Evolutionary conservation across 805 yeast species (phyloP).

Genomic region (Lipomyces sp.): DNA sequence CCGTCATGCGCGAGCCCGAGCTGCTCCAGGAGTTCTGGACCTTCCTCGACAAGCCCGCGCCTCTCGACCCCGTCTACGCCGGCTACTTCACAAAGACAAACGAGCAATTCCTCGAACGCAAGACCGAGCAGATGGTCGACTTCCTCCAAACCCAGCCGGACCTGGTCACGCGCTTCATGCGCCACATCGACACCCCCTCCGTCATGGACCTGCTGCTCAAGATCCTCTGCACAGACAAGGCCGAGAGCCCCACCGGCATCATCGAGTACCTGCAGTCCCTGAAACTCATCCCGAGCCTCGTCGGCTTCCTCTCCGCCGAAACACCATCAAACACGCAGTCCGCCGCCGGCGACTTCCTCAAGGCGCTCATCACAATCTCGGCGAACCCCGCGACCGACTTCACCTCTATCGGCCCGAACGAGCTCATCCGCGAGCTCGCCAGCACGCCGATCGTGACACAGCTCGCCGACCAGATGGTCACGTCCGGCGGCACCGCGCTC

Average conservation of each 20-base stretch:
- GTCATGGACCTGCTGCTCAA: conserved; percentile 88
- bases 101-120: conserved; percentile 84
- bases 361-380: conserved; percentile 89
- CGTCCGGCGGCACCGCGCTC: conserved; percentile 71
- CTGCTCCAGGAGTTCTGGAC: conserved; percentile 75
- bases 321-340: conserved; percentile 72
- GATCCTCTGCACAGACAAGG: conserved; percentile 88
- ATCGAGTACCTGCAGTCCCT: conserved; percentile 73
- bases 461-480: conserved; percentile 75
- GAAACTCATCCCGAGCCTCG: conserved; percentile 64
- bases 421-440: conserved; percentile 84
- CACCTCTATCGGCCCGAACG: conserved; percentile 94
- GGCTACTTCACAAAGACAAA: conserved; percentile 88
- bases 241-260: conserved; percentile 83
- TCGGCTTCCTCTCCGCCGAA: conserved; percentile 67
- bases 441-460: conserved; percentile 64
- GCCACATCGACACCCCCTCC: conserved; percentile 89
- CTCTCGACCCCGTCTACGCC: conserved; percentile 71
- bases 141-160: conserved; percentile 66
- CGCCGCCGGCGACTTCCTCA: conserved; percentile 92
- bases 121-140: conserved; percentile 62
- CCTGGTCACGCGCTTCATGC: conserved; percentile 75
- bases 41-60: conserved; percentile 63
- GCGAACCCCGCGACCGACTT: conserved; percentile 88
- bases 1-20: conserved; percentile 71